Conservation (phyloP, 192 early-diverging fungal genomes). For the Coemansia sp. region DNA sequence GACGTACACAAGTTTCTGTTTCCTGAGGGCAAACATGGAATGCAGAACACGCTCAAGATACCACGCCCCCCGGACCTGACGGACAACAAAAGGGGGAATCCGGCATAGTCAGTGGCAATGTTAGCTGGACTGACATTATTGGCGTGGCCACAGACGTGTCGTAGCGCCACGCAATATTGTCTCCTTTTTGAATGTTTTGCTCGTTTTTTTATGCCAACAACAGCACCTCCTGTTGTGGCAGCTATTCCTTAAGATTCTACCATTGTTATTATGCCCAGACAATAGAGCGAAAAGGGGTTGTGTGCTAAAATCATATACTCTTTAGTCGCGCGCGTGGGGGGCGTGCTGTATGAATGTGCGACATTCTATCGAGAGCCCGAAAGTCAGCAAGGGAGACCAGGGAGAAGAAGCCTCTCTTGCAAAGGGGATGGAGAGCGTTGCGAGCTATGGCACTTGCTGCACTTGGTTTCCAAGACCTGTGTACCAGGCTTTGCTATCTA, state of each 20-base stretch:
- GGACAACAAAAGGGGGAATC: neutral
- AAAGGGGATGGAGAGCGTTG: neutral
- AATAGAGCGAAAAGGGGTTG: neutral
- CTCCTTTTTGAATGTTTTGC: neutral
- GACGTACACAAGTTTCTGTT: conserved; percentile 49
- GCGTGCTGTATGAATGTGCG: neutral
- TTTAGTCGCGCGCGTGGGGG: neutral
- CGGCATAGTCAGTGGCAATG: neutral
- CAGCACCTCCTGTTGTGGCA: neutral
- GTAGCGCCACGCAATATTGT: conserved; percentile 1
- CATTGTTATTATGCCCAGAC: neutral
- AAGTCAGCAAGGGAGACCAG: neutral
- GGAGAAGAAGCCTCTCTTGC: neutral
- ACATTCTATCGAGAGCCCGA: conserved; percentile 1
- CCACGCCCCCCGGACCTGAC: neutral
- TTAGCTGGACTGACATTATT: neutral
- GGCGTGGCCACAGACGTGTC: neutral
- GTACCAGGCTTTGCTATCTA: neutral
- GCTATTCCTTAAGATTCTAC: no score
- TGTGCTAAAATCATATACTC: neutral
- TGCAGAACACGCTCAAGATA: conserved; percentile 29
- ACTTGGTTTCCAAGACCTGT: no score
- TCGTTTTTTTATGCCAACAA: neutral
- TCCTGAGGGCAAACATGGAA: conserved; percentile 44
- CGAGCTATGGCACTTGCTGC: neutral